Percentiles rank a stretch among this genome's conserved stretches.
Conservation (phyloP, 164 flowering plant species). For the Kalanchoe fedtschenkoi region DNA sequence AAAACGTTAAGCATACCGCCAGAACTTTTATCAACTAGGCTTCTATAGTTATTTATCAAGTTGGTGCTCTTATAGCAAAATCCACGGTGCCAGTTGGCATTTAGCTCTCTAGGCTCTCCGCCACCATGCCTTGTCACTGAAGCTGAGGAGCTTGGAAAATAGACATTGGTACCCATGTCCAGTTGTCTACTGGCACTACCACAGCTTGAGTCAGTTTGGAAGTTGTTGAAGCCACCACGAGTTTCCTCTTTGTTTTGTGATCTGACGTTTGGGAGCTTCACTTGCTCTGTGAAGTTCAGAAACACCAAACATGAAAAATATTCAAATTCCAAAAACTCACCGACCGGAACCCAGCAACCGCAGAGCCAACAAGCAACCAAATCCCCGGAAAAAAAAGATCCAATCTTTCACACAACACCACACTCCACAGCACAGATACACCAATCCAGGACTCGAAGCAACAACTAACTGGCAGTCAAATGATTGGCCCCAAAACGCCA, state of each 20-base stretch:
- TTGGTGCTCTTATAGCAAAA: neutral
- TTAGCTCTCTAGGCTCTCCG: neutral
- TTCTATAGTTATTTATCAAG: neutral
- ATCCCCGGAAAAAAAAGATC: too few relatives aligned
- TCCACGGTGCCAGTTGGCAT: neutral
- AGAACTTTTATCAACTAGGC: neutral
- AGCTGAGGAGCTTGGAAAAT: neutral
- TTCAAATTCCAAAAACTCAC: too few relatives aligned
- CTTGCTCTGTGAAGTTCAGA: too few relatives aligned
- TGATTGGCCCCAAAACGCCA: neutral
- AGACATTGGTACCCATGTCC: neutral
- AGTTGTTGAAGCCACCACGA: neutral
- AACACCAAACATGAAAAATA: too few relatives aligned
- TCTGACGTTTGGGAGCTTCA: too few relatives aligned
- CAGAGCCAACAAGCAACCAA: too few relatives aligned
- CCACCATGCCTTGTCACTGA: neutral
- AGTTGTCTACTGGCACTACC: neutral
- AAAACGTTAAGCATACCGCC: neutral
- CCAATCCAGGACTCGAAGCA: neutral
- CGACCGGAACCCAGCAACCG: too few relatives aligned
- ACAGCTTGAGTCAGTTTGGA: neutral
- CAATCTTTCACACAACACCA: too few relatives aligned
- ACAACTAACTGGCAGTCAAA: neutral
- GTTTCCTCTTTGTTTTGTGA: constrained; percentile 1
- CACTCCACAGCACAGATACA: too few relatives aligned